Evolutionary conservation across 305 asterid species (phyloP).

Genomic region (Lippia alba): DNA sequence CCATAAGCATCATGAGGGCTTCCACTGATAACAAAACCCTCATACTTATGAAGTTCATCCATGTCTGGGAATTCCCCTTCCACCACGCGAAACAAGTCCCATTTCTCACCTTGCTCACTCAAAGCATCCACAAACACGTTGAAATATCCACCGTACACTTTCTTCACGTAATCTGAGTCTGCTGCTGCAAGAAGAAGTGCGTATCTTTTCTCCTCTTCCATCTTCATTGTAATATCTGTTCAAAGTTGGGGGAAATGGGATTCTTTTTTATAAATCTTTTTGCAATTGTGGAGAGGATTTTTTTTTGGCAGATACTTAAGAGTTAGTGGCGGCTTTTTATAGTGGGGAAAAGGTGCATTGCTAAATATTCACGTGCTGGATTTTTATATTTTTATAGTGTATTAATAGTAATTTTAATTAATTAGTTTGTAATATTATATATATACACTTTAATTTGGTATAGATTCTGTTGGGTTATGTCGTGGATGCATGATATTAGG

Average conservation of each 20-base stretch:
- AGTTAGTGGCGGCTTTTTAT: conserved; percentile 14
- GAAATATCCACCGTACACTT: conserved; percentile 65
- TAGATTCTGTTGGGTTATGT: background rate
- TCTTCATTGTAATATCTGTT: conserved; percentile 39
- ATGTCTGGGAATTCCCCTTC: conserved; percentile 67
- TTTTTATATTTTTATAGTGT: background rate
- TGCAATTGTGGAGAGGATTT: too few species aligned
- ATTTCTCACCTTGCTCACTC: conserved; percentile 64
- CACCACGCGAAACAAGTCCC: conserved; percentile 73
- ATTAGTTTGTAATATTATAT: too few species aligned
- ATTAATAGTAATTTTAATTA: background rate
- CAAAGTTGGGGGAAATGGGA: background rate
- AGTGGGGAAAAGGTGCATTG: conserved; percentile 22
- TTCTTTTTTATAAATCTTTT: too few species aligned
- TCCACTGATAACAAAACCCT: conserved; percentile 76
- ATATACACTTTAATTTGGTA: background rate
- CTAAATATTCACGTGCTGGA: conserved; percentile 18
- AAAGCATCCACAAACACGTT: conserved; percentile 67
- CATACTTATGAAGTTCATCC: conserved; percentile 50
- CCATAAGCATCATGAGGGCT: conserved; percentile 80
- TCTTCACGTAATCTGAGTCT: conserved; percentile 73
- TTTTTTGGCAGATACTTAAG: too few species aligned
- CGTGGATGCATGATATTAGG: background rate
- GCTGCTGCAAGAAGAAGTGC: conserved; percentile 63
- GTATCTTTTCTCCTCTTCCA: conserved; percentile 46